These are phyloP conservation scores for Sporisorium scitamineum DNA, from an alignment of 1,284 basidiomycete genomes.

Conservation along the genomic window DNA sequence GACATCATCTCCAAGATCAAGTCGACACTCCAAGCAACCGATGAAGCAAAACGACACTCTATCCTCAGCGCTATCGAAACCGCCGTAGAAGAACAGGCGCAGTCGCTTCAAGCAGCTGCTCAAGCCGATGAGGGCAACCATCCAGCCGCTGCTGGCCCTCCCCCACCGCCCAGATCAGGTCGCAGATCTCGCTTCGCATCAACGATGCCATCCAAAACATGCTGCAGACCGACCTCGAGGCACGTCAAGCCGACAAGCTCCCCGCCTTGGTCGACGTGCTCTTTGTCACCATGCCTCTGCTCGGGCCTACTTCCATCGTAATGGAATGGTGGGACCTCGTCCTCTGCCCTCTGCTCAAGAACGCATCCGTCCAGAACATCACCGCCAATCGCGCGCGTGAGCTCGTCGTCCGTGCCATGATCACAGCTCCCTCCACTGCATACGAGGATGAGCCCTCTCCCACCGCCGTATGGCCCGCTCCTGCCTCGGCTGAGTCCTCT, in stretches of 20 bases:
- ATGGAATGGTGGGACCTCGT: constrained; percentile 66
- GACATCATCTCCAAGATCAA: constrained; percentile 38
- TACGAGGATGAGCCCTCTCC: constrained; percentile 61
- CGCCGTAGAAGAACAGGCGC: constrained; percentile 30
- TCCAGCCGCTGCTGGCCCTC: constrained; percentile 33
- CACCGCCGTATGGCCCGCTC: constrained; percentile 42
- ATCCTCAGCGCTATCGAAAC: constrained; percentile 37
- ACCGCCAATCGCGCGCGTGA: constrained; percentile 51
- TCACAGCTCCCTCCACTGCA: constrained; percentile 40
- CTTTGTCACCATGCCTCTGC: constrained; percentile 43
- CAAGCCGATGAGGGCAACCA: constrained; percentile 41
- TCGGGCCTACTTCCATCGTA: constrained; percentile 49
- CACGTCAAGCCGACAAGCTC: constrained; percentile 34
- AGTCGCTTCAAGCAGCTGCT: constrained; percentile 22
- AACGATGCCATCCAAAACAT: constrained; percentile 47
- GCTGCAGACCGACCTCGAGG: constrained; percentile 46
- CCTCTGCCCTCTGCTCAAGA: constrained; percentile 60
- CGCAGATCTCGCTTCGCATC: constrained; percentile 49
- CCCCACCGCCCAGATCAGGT: constrained; percentile 41
- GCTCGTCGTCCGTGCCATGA: constrained; percentile 59
- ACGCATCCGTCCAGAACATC: constrained; percentile 35
- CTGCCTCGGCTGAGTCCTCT: neutral
- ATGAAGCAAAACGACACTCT: constrained; percentile 30
- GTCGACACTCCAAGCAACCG: constrained; percentile 22
- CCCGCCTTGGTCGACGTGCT: constrained; percentile 55